Evolutionary conservation across 139 green algal species (phyloP).

Genomic region (Coelastrella sp.): DNA sequence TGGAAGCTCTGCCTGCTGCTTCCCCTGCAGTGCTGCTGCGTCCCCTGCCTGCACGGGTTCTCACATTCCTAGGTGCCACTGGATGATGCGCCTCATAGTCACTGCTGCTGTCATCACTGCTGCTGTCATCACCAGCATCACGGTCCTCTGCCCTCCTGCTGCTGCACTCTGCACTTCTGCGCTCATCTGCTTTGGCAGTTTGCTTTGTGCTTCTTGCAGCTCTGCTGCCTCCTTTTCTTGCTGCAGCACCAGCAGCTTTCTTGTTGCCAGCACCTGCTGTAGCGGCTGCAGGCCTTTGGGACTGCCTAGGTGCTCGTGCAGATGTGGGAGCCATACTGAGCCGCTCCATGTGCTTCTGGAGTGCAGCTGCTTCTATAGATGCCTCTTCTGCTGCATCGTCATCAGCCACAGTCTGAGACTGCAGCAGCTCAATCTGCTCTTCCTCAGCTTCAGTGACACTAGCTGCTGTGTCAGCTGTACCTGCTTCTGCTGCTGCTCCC

Average conservation of each 20-base stretch:
- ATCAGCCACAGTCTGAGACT: constrained; percentile 23
- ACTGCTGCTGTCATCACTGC: constrained; percentile 1
- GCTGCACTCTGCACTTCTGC: not conserved
- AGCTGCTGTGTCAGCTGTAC: not conserved
- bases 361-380: not conserved
- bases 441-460: not conserved
- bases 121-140: not conserved
- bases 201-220: not conserved
- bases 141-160: not conserved
- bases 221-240: not conserved
- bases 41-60: not conserved
- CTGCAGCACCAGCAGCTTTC: not conserved
- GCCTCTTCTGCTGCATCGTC: not conserved
- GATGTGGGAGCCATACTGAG: constrained; percentile 5
- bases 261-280: not conserved
- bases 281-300: not conserved
- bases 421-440: constrained; percentile 37
- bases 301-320: not conserved
- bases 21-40: not conserved
- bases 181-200: not conserved
- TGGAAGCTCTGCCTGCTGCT: not conserved
- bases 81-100: not conserved
- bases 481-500: not conserved
- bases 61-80: not conserved
- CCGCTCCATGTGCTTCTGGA: not conserved